These are phyloP conservation scores for Pestalotiopsis fici DNA, from an alignment of 2,329 filamentous ascomycete genomes.

Conservation along the genomic window DNA sequence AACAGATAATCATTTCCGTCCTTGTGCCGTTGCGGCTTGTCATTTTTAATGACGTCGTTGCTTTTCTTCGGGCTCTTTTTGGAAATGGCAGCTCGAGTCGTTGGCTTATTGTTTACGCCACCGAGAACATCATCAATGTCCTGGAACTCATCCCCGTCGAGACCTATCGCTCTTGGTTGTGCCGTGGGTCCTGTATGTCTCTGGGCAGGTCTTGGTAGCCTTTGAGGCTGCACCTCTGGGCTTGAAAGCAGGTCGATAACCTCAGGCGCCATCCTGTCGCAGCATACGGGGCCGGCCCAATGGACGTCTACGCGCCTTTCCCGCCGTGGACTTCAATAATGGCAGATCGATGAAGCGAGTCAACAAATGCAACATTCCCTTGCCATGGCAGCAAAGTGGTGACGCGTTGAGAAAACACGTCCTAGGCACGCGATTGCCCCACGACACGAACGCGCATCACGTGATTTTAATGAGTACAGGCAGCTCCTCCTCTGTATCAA, in stretches of 20 bases:
- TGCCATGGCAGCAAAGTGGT: not conserved
- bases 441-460: not conserved
- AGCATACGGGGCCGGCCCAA: not conserved
- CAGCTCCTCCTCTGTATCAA: no score
- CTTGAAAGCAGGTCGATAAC: slow-evolving; percentile 37
- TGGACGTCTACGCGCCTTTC: not conserved
- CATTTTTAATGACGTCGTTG: slow-evolving; percentile 14
- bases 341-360: not conserved
- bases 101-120: not conserved
- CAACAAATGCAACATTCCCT: not conserved
- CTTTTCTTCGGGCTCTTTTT: slow-evolving; percentile 2
- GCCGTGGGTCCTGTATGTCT: not conserved
- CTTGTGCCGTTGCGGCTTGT: not conserved
- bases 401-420: not conserved
- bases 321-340: not conserved
- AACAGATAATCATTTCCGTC: slow-evolving; percentile 31
- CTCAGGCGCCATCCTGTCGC: slow-evolving; percentile 23
- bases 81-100: not conserved
- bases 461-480: not conserved
- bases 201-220: not conserved
- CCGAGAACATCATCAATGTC: not conserved
- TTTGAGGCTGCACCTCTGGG: slow-evolving; percentile 18
- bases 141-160: slow-evolving; percentile 10
- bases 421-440: not conserved
- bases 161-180: slow-evolving; percentile 15